Evolutionary conservation across 2,329 filamentous ascomycete genomes (phyloP), one percentile per base, ranked within the genome.

Genomic region (Penicillium sp.): DNA sequence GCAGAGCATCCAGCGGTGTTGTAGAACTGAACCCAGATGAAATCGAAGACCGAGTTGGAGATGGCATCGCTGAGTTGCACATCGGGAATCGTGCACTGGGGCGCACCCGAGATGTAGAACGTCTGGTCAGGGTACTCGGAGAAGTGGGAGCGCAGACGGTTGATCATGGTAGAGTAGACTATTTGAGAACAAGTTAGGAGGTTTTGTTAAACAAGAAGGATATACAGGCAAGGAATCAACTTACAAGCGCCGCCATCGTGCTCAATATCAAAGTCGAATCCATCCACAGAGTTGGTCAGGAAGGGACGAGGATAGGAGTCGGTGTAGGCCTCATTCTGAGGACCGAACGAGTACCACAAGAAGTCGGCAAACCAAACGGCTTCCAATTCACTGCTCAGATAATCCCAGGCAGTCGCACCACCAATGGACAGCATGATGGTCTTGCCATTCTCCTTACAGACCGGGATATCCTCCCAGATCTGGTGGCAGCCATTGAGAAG

Each of bases 11-110:
- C 53, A 12, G 72, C 65, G 1, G 81, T 85, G 76, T 86, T 86
- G 75, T 86, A 86, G 73, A 84, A 86, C 63, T 86, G 84, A 38
- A 84, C 76, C 74, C 82, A 86, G 64, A 86, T 68, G 66, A 83
- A 85, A 69, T 86, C 84, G 66, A 86, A 84, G 10, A 65, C 63
- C 9, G 82, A 75, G 37, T 75, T 75, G 17, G 61, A 50, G 58
- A 86, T 83, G 8, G 82, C 80, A 40, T 76, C 56, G n/a, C 73
- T 70, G 26, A 86, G 76, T 56, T 82, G 79, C 24, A 68, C 66
- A 66, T 86, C 84, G 2, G 83, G 82, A 24, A 81, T 70, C 9
- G 75, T 53, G 65, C 84, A 86, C 67, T 86, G 83, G n/a, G 84
- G 84, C 2, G 84, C 82, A 19, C 75, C 82, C 5, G 83, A 84